These are phyloP conservation scores for Arthrobotrys pseudoclavata DNA, from an alignment of 2,329 filamentous ascomycete genomes.

Conservation along the genomic window DNA sequence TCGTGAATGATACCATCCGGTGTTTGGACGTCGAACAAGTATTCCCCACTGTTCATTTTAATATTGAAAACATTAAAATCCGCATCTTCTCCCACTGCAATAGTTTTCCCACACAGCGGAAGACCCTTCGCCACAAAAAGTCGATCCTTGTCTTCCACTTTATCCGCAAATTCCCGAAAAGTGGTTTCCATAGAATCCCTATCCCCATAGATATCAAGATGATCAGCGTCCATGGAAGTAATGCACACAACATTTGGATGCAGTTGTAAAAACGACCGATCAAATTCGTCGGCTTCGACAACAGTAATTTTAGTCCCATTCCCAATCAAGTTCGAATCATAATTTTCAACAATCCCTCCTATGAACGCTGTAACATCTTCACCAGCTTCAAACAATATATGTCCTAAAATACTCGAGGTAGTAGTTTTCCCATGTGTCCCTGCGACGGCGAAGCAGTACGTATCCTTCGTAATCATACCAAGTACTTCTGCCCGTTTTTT, in stretches of 20 bases:
- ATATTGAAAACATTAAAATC: slow-evolving; percentile 12
- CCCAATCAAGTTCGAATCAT: slow-evolving; percentile 18
- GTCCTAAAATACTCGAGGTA: slow-evolving; percentile 11
- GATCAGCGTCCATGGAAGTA: slow-evolving; percentile 17
- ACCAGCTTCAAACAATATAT: slow-evolving; percentile 15
- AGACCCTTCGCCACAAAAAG: slow-evolving; percentile 1
- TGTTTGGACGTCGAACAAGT: slow-evolving; percentile 2
- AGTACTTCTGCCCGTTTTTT: slow-evolving; percentile 20
- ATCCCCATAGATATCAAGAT: slow-evolving; percentile 20
- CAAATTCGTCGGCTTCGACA: slow-evolving; percentile 17
- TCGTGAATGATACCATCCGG: not conserved
- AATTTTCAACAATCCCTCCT: slow-evolving; percentile 24
- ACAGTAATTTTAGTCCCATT: slow-evolving; percentile 10
- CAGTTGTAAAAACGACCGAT: slow-evolving; percentile 15
- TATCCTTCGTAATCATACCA: slow-evolving; percentile 15
- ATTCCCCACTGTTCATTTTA: not conserved
- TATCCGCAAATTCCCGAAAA: not conserved
- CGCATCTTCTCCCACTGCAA: not conserved
- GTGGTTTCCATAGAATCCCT: not conserved
- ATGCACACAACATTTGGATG: slow-evolving; percentile 10
- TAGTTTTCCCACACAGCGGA: not conserved
- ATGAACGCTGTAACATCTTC: slow-evolving; percentile 20
- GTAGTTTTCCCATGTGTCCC: slow-evolving; percentile 28
- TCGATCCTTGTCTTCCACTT: not conserved
- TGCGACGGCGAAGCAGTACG: slow-evolving; percentile 20